Evolutionary conservation across 129 eudicot species (phyloP).

Genomic region (Rutidosis leptorrhynchoides): DNA sequence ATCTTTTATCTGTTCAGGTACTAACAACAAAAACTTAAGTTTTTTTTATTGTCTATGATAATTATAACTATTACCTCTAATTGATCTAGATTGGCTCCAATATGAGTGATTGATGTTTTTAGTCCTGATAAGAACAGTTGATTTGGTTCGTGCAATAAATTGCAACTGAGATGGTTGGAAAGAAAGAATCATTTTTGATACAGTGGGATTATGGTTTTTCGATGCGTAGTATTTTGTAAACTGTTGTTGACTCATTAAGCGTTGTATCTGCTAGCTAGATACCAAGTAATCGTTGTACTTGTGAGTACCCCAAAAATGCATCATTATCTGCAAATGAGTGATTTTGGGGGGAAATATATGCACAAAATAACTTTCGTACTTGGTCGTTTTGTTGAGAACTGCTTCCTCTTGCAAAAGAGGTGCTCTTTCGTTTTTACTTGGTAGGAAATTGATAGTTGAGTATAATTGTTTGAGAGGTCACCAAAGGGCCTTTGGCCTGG

Average conservation of each 20-base stretch:
- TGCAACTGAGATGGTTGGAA: neutral
- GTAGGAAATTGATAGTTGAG: neutral
- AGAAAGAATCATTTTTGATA: too few relatives aligned
- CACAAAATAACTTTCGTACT: neutral
- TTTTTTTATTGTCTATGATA: conserved; percentile 1
- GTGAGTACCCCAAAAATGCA: neutral
- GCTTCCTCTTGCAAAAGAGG: neutral
- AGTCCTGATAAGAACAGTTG: too few relatives aligned
- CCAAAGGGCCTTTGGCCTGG: too few relatives aligned
- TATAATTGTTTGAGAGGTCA: neutral
- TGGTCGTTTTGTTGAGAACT: neutral
- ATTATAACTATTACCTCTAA: too few relatives aligned
- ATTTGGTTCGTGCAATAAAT: neutral
- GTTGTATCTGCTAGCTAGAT: neutral
- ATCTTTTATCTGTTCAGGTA: conserved; percentile 81
- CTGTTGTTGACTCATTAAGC: neutral
- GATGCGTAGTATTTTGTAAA: neutral
- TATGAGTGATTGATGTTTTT: too few relatives aligned
- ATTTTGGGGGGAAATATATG: neutral
- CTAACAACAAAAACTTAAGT: neutral
- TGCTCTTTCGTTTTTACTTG: neutral
- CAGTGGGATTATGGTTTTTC: neutral
- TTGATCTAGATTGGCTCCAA: too few relatives aligned
- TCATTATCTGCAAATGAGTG: neutral
- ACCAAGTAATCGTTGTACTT: neutral